Evolutionary conservation across 176 grass and related monocot genomes (phyloP), one percentile per base, ranked within the genome.

Genomic region (Melocanna baccifera): DNA sequence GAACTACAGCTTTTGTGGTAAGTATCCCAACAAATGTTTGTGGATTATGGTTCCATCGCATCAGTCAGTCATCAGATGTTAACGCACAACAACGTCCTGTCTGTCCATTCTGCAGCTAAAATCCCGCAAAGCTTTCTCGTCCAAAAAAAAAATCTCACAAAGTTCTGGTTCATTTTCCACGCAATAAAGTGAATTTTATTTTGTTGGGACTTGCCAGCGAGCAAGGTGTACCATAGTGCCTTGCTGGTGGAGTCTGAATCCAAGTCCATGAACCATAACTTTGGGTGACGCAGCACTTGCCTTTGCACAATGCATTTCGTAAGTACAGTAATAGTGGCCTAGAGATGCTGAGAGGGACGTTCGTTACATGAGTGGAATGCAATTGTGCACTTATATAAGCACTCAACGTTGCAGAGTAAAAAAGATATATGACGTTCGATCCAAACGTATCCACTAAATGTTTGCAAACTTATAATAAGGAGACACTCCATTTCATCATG

Each of bases 181-280:
- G 40, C 42, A 47, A 28, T 46, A 85, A 80, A 86, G 37, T 42
- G 58, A 37, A 23, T 45, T n/a, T 22, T 68, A 13, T 63, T 86
- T 59, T 55, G 79, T 32, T 59, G 28, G 58, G 12, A 68, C 41
- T 83, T 79, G 79, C 58, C 74, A 48, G 19, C 41, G 42, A 58
- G 73, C 86, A 63, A 47, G 73, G 73, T 73, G 65, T 79, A 63
- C 50, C 30, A 15, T 76, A 59, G 30, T 63, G 58, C 41, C 46
- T 59, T 36, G 71, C 51, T 70, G 86, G 86, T 83, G 90, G 83
- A 75, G 57, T 86, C 78, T 86, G 90, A 73, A 92, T 83, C 43
- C 68, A 68, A 83, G 75, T 75, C 74, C 91, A 84, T 81, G 30
- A 71, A 46, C 14, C 76, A 34, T 55, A 56, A 69, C 77, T 86